Base-by-base conservation (phyloP, 1,284 basidiomycete species). In the Xerocomus amazonicus region DNA sequence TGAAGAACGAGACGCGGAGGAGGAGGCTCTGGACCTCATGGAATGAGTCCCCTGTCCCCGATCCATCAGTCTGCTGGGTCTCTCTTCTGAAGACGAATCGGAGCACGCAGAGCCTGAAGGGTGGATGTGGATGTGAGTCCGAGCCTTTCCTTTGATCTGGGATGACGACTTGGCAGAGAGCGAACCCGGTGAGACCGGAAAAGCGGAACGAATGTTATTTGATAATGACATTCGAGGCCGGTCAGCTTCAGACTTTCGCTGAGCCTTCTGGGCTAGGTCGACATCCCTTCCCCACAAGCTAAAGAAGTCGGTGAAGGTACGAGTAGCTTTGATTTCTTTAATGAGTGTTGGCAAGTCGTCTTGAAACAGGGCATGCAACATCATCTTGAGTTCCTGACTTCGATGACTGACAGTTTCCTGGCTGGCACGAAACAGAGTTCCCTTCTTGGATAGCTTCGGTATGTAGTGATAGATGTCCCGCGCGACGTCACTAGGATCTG, bases 221-320 rank as follows among this genome's bases (percentile, higher is more conserved):
- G 74, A 60, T 26, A 70, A 27, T 4, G 70, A 70, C 17, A 55
- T 35, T 39, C 70, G 63, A 14, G 53, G 23, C n/a, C 40, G 55
- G 39, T 56, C 50, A 17, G 43, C 1, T 12, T 49, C 13, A 32
- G 34, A 2, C 27, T 59, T 55, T 42, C 50, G 56, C 13, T 77
- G 54, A 26, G 55, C 37, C 56, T 79, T 81, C 45, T 72, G 67
- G n/a, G 72, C 70, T 27, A 79, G 67, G 46, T 89, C 86, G 47
- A 79, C 67, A 62, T 90, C 87, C 39, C 80, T 70, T 51, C 81
- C 73, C 88, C 87, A 90, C 56, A 79, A 77, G 3, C 79, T 83
- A 61, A 90, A 90, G 67, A 90, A 90, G 62, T 90, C 83, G 6
- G 79, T 79, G 44, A 87, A 76, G 17, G 75, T 62, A 32, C 72